These are phyloP conservation scores for Mesostigma viride DNA, from an alignment of 139 green algal species.

Conservation along the genomic window DNA sequence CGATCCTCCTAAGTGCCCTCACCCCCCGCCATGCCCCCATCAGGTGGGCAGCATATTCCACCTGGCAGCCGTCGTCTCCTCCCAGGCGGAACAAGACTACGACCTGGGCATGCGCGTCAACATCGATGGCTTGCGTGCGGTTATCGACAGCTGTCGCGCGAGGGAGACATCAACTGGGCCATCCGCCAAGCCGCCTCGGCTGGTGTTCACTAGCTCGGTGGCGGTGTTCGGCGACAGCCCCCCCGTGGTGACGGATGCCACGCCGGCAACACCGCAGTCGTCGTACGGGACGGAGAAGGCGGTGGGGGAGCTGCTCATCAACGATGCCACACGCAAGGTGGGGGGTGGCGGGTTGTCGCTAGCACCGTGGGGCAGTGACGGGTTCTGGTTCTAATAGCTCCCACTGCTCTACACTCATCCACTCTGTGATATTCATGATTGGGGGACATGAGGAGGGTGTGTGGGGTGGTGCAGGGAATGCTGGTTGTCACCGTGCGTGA, in stretches of 20 bases:
- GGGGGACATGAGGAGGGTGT: too few species aligned
- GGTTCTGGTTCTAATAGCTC: too few species aligned
- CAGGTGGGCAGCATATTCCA: conserved; percentile 26
- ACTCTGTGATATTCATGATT: too few species aligned
- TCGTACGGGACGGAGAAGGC: conserved; percentile 20
- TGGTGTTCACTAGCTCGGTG: conserved; percentile 24
- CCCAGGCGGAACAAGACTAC: conserved; percentile 17
- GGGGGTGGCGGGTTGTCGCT: background rate
- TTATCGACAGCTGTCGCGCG: conserved; percentile 9
- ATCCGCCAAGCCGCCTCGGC: background rate
- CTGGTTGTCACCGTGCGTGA: too few species aligned
- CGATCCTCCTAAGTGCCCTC: too few species aligned
- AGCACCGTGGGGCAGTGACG: background rate
- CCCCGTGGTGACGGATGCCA: background rate
- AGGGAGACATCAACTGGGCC: too few species aligned
- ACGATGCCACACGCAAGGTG: conserved; percentile 9
- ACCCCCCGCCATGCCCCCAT: too few species aligned
- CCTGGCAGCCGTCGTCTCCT: conserved; percentile 19
- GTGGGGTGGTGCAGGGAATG: too few species aligned
- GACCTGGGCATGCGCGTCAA: conserved; percentile 26
- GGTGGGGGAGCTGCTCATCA: conserved; percentile 20
- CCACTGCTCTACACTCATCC: too few species aligned
- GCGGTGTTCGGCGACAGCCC: conserved; percentile 17
- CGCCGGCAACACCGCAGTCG: conserved; percentile 3
- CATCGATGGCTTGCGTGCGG: background rate